Evolutionary conservation across 768 basidiomycete species (phyloP).

Genomic region (Suillus subalutaceus): DNA sequence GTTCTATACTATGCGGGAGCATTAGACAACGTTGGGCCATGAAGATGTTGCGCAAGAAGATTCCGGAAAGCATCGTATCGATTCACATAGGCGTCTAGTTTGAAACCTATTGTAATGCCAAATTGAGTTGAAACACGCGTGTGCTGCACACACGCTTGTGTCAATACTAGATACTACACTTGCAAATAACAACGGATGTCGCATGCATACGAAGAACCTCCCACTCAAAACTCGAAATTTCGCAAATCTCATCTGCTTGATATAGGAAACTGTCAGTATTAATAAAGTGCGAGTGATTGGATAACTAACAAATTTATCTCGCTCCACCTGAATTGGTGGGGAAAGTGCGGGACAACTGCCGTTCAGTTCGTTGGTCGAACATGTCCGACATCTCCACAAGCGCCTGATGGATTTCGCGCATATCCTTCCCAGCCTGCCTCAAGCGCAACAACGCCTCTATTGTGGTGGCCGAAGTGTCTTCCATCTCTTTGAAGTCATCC

Average conservation of each 20-base stretch:
- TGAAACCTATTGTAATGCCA: background rate
- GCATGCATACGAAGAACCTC: background rate
- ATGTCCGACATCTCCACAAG: slow-evolving; percentile 35
- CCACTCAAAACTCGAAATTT: background rate
- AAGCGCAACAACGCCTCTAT: background rate
- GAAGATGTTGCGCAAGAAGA: background rate
- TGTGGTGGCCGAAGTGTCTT: background rate
- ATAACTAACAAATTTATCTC: background rate
- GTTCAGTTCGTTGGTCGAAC: background rate
- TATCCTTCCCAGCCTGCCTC: background rate
- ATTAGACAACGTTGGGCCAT: background rate
- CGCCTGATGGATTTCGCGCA: slow-evolving; percentile 27
- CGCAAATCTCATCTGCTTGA: background rate
- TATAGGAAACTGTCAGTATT: background rate
- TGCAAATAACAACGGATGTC: background rate
- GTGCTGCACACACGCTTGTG: background rate
- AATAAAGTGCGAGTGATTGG: background rate
- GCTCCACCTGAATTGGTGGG: background rate
- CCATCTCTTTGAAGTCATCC: background rate
- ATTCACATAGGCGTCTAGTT: background rate
- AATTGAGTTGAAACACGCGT: background rate
- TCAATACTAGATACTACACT: background rate
- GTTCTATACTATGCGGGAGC: background rate
- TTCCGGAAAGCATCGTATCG: background rate
- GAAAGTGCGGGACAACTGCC: background rate